Conservation (phyloP, 306 rosid species). For the Fragaria vesca region DNA sequence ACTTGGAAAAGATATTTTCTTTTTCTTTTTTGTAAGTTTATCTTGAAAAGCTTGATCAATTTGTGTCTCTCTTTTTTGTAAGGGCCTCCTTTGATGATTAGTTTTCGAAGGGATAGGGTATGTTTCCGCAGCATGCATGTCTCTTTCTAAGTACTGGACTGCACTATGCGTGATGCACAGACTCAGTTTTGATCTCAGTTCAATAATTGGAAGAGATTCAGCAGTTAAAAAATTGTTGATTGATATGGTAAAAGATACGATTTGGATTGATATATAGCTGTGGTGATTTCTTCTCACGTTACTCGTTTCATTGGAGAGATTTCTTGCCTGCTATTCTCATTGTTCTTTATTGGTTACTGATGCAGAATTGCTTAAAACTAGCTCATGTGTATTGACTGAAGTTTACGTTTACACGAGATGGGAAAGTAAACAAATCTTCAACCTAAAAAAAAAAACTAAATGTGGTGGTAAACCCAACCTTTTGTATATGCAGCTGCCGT, state of each 20-base stretch:
- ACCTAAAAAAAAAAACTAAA: neutral
- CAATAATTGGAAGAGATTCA: neutral
- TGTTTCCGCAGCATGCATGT: neutral
- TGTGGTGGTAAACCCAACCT: no score
- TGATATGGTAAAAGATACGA: neutral
- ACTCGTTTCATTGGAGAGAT: neutral
- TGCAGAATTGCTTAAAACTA: neutral
- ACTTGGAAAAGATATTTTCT: neutral
- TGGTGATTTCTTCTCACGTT: no score
- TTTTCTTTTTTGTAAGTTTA: neutral
- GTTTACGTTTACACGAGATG: neutral
- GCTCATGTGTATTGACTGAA: neutral
- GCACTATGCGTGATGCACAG: no score
- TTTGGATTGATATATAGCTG: neutral
- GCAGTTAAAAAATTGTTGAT: neutral
- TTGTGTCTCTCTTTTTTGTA: neutral
- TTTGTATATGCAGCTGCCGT: no score
- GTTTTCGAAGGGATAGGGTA: neutral
- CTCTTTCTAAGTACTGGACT: neutral
- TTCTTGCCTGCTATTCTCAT: neutral
- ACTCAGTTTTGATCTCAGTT: no score
- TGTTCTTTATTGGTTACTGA: neutral
- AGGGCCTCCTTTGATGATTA: neutral
- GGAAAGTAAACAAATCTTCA: neutral
- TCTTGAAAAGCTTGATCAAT: neutral